phyloP scores from a whole-genome alignment of 306 rosid species.

The Casuarina cunninghamiana region DNA sequence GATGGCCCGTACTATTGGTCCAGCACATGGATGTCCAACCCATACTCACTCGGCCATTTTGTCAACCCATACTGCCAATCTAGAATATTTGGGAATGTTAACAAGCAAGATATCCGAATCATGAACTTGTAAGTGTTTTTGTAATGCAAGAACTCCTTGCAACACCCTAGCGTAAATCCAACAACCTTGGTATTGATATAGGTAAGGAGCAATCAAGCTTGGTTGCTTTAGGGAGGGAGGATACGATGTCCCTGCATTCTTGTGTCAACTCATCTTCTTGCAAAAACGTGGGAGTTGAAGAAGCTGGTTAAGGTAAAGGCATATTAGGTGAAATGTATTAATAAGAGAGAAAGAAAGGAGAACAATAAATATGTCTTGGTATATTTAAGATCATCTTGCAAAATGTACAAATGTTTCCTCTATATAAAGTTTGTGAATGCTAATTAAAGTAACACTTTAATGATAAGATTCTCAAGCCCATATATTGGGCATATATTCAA shows the following conservation, averaged over 20 bases:
- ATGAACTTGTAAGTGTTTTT: conserved; percentile 29
- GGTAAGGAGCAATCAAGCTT: conserved; percentile 17
- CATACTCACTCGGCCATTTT: no score
- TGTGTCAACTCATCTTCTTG: conserved; percentile 1
- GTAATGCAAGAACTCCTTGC: conserved; percentile 18
- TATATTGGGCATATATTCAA: no score
- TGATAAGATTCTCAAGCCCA: no score
- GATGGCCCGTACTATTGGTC: no score
- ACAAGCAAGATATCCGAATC: conserved; percentile 28
- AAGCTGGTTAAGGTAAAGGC: not conserved
- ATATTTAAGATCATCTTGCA: no score
- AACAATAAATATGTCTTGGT: no score
- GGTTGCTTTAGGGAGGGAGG: conserved; percentile 23
- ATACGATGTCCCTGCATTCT: conserved; percentile 23
- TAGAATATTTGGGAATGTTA: conserved; percentile 15
- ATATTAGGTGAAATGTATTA: not conserved
- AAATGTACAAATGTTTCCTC: no score
- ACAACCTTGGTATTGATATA: conserved; percentile 35
- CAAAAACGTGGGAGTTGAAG: conserved; percentile 15
- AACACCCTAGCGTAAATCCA: conserved; percentile 20
- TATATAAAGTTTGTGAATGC: no score
- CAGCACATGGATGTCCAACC: no score
- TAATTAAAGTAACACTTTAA: no score
- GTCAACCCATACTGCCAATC: no score
- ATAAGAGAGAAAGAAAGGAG: no score